Evolutionary conservation across 2,329 filamentous ascomycete species (phyloP), one percentile per base, ranked within the genome.

Genomic region (Alternaria infectoria): DNA sequence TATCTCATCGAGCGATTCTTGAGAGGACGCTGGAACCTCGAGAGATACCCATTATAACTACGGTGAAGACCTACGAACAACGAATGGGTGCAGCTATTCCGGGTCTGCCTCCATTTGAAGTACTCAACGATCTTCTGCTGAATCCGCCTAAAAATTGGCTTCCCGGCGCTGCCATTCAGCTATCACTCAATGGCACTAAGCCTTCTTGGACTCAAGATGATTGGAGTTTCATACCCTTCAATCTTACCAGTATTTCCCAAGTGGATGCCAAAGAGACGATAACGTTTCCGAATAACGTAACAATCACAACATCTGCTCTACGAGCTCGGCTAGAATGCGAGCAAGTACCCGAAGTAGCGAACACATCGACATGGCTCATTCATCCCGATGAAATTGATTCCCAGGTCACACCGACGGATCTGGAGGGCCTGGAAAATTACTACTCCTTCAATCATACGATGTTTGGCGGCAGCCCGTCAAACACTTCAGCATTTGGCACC

Each of bases 201-300:
- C 65, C 61, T 3, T 25, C 63, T 3, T 72, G 69, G 68, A 69
- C 50, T 13, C 43, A 43, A 5, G 64, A 66, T 28, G 68, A 54
- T 26, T 72, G 68, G 69, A 69, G 55, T 23, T 69, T 70, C 19
- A 10, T 67, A 17, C 67, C 63, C 6, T 6, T 69, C 17, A 49
- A 68, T 19, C 46, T 68, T 43, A 49, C 51, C 5, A 50, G 44
- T 25, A 45, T 67, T 46, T 26, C 25, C 26, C 49, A 51, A 17
- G 6, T 26, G 26, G 28, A 51, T 30, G 26, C 26, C 49, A 51
- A 21, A 17, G 25, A 10, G 4, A 23, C 15, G 8, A 51, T 21
- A 4, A 17, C 17, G 12, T 32, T 5, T 11, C 17, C 50, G 8
- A 51, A 50, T 1, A 69, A 72, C 23, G 32, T 69, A 23, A 70